phyloP scores from a whole-genome alignment of 768 basidiomycete genomes.

The Hericium erinaceus region DNA sequence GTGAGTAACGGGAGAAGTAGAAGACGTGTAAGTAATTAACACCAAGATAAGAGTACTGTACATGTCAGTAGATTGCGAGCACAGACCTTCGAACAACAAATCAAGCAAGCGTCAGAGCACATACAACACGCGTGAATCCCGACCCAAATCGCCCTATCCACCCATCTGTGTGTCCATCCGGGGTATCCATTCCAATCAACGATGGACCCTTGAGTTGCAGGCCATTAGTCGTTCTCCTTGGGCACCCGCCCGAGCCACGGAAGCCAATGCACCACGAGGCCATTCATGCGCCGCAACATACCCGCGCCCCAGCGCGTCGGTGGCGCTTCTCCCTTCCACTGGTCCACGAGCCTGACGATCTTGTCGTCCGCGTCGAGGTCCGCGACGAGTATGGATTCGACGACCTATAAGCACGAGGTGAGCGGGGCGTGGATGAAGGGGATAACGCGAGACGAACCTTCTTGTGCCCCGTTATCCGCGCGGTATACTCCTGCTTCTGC shows the following conservation, averaged over 20 bases:
- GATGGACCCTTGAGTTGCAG: no score
- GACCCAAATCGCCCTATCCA: no score
- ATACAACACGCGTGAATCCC: no score
- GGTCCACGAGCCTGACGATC: conserved; percentile 49
- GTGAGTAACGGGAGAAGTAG: no score
- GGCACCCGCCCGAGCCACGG: conserved; percentile 49
- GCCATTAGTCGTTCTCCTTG: conserved; percentile 17
- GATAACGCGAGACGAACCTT: conserved; percentile 28
- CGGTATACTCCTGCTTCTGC: conserved; percentile 53
- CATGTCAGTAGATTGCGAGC: no score
- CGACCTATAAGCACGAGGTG: conserved; percentile 25
- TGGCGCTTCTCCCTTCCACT: conserved; percentile 48
- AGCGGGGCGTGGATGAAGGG: no score
- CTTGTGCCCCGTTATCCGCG: conserved; percentile 40
- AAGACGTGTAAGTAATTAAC: no score
- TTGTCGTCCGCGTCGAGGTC: conserved; percentile 59
- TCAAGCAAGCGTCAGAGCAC: no score
- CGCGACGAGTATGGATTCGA: conserved; percentile 52
- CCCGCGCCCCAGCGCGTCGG: conserved; percentile 39
- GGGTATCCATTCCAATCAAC: no score
- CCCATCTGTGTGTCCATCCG: no score
- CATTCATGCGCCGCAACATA: conserved; percentile 40
- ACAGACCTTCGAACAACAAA: no score
- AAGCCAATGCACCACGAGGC: conserved; percentile 38
- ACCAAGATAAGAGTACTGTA: no score